A percentile compares a stretch with the other conserved stretches of the same genome.
Evolutionary conservation across 768 basidiomycete species (phyloP).

Genomic region (Kwoniella sp.): DNA sequence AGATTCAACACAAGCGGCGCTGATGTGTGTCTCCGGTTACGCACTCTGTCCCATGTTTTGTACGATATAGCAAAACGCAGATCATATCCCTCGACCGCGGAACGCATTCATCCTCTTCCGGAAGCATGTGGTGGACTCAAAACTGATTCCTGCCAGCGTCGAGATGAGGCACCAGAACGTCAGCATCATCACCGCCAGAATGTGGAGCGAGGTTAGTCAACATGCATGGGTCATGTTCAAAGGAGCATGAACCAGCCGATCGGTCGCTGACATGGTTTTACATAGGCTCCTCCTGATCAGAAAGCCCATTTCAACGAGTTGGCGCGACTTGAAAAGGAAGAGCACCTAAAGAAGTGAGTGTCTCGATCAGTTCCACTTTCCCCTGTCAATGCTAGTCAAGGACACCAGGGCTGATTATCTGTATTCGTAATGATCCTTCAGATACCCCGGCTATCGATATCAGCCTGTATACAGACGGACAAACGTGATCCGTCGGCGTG

Average conservation of each 20-base stretch:
- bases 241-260: too few species aligned
- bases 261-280: too few species aligned
- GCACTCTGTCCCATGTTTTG: not conserved
- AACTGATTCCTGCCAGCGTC: conserved; percentile 62
- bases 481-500: conserved; percentile 49
- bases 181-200: conserved; percentile 68
- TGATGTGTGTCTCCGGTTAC: not conserved
- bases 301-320: conserved; percentile 53
- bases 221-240: not conserved
- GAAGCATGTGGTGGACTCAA: conserved; percentile 70
- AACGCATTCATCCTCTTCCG: conserved; percentile 82
- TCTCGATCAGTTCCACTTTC: not conserved
- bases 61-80: conserved; percentile 37
- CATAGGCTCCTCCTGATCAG: conserved; percentile 45
- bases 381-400: not conserved
- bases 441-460: conserved; percentile 55
- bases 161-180: conserved; percentile 75
- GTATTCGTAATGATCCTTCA: not conserved
- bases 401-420: not conserved
- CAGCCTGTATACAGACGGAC: conserved; percentile 54
- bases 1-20: too few species aligned
- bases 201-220: conserved; percentile 65
- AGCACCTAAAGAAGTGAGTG: conserved; percentile 52
- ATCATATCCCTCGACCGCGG: conserved; percentile 71
- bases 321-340: conserved; percentile 53